Percentiles rank a stretch among this genome's conserved stretches.
Conservation (phyloP, 176 grass and related monocot species). For the Luzula sylvatica region DNA sequence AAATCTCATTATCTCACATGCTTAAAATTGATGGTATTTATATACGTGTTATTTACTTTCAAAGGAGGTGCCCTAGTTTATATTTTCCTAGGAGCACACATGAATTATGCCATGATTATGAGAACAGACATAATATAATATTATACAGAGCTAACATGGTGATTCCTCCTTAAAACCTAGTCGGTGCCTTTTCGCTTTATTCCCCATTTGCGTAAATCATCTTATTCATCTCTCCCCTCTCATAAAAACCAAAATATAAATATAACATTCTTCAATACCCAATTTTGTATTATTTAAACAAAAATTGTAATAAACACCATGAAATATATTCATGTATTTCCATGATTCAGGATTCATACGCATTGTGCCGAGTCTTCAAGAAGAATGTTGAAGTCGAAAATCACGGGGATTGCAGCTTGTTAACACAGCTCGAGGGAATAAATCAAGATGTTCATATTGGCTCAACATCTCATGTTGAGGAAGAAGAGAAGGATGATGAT, state of each 20-base stretch:
- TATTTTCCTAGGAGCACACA: not conserved
- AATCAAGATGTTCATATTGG: conserved; percentile 37
- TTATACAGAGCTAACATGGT: conserved; percentile 38
- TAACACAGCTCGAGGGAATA: conserved; percentile 35
- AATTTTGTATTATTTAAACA: not conserved
- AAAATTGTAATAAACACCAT: not conserved
- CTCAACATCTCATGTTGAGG: conserved; percentile 48
- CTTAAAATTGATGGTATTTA: not conserved
- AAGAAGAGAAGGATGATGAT: conserved; percentile 83
- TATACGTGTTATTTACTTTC: not conserved
- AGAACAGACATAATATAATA: conserved; percentile 43
- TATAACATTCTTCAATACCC: too few species aligned
- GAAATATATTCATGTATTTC: conserved; percentile 18
- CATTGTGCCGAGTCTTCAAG: conserved; percentile 95
- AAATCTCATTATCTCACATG: too few species aligned
- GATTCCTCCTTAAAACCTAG: conserved; percentile 59
- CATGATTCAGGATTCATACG: conserved; percentile 61
- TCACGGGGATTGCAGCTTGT: conserved; percentile 49
- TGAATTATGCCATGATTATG: conserved; percentile 15
- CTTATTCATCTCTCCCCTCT: too few species aligned
- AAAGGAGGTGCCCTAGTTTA: too few species aligned
- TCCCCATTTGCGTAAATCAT: conserved; percentile 19
- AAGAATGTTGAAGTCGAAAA: conserved; percentile 74
- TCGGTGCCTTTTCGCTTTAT: conserved; percentile 89
- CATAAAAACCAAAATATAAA: too few species aligned